These are phyloP conservation scores for Tuber microsphaerosporum DNA, from an alignment of 495 filamentous ascomycete genomes.

Conservation along the genomic window DNA sequence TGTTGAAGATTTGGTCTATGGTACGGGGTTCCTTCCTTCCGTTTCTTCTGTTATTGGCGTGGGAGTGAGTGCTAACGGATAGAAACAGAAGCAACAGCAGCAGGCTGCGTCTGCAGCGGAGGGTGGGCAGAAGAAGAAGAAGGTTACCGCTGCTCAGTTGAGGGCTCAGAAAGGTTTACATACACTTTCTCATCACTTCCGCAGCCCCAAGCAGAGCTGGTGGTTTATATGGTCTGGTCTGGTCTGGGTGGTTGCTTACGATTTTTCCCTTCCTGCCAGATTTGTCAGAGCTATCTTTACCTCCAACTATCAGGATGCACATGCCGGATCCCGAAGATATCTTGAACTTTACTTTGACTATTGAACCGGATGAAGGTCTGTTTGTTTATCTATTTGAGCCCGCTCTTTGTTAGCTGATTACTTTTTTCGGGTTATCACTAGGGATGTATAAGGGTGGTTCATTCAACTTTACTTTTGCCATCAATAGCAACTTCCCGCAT, in stretches of 20 bases:
- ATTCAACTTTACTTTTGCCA: slow-evolving; percentile 85
- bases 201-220: background rate
- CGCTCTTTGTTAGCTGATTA: background rate
- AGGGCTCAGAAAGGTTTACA: slow-evolving; percentile 85
- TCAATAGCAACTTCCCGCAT: slow-evolving; percentile 92
- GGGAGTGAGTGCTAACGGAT: slow-evolving; percentile 17
- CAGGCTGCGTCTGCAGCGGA: slow-evolving; percentile 83
- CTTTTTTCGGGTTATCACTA: slow-evolving; percentile 2
- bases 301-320: slow-evolving; percentile 81
- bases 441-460: slow-evolving; percentile 86
- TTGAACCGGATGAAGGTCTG: slow-evolving; percentile 80
- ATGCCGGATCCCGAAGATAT: slow-evolving; percentile 96
- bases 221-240: background rate
- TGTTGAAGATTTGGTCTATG: slow-evolving; percentile 99
- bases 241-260: slow-evolving; percentile 2
- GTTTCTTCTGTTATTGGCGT: slow-evolving; percentile 1
- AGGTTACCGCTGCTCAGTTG: slow-evolving; percentile 90
- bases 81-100: slow-evolving; percentile 79
- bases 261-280: slow-evolving; percentile 50
- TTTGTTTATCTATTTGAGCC: background rate
- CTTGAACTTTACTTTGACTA: slow-evolving; percentile 86
- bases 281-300: slow-evolving; percentile 82
- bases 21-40: slow-evolving; percentile 46
- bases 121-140: slow-evolving; percentile 83
- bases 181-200: background rate